Evolutionary conservation across 2,329 filamentous ascomycete species (phyloP).

Genomic region (Colletotrichum sidae): DNA sequence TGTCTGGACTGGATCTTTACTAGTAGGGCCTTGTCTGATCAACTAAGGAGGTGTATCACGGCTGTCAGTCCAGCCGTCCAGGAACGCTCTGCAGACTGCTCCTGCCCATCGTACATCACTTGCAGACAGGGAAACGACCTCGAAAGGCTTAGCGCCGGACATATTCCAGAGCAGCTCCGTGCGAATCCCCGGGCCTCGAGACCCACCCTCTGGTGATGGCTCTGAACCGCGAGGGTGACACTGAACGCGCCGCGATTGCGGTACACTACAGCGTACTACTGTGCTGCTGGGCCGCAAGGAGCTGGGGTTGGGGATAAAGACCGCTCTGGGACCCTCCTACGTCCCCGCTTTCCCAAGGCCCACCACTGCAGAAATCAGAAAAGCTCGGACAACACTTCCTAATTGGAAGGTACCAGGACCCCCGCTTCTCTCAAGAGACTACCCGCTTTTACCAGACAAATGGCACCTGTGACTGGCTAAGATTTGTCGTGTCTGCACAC

Average conservation of each 20-base stretch:
- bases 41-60: constrained; percentile 23
- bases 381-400: constrained; percentile 38
- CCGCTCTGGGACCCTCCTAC: background rate
- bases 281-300: no score
- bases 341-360: constrained; percentile 20
- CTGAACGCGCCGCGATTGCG: no score
- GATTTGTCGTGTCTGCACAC: no score
- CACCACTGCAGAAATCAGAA: constrained; percentile 27
- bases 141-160: constrained; percentile 21
- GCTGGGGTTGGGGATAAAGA: no score
- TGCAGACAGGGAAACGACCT: constrained; percentile 8
- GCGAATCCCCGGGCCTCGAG: constrained; percentile 20
- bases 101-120: background rate
- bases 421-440: constrained; percentile 15
- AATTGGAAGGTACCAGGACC: constrained; percentile 35
- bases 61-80: constrained; percentile 18
- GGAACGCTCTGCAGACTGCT: constrained; percentile 18
- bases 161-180: constrained; percentile 35
- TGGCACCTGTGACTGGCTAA: no score
- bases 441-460: no score
- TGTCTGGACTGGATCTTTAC: constrained; percentile 24
- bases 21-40: background rate
- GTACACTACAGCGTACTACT: no score
- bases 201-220: constrained; percentile 7
- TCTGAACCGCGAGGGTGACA: background rate